Percentiles rank a stretch among this genome's conserved stretches.
Evolutionary conservation across 179 eudicot species (phyloP).

Genomic region (Spinacia oleracea): DNA sequence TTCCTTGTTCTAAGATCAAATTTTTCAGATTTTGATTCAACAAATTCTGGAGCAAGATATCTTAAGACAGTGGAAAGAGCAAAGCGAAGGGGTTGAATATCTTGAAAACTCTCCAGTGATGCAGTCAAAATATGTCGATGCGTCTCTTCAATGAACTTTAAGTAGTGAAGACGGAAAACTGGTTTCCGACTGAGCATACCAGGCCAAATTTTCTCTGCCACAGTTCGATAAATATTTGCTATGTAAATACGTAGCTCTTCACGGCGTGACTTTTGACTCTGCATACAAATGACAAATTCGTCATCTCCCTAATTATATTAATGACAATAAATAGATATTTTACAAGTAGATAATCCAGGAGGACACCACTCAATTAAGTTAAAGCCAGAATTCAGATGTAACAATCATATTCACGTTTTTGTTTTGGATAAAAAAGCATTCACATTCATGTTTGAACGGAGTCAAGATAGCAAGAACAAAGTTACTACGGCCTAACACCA

Average conservation of each 20-base stretch:
- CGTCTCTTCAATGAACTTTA: constrained; percentile 94
- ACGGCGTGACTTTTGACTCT: constrained; percentile 95
- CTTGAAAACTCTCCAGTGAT: constrained; percentile 76
- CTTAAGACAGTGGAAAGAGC: constrained; percentile 92
- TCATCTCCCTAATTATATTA: constrained; percentile 4
- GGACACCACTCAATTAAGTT: neutral
- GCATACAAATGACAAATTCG: constrained; percentile 28
- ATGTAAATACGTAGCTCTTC: constrained; percentile 90
- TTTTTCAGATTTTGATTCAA: constrained; percentile 92
- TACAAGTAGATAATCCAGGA: neutral
- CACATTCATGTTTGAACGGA: too few species aligned
- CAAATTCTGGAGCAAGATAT: constrained; percentile 96
- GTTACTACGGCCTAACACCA: neutral
- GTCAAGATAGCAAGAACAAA: too few species aligned
- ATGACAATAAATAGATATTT: neutral
- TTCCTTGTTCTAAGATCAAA: constrained; percentile 87
- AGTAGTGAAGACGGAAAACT: constrained; percentile 86
- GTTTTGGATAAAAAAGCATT: too few species aligned
- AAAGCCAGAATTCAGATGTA: neutral
- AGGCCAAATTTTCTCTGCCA: constrained; percentile 96
- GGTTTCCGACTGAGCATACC: constrained; percentile 90
- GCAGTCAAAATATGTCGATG: constrained; percentile 67
- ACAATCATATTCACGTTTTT: too few species aligned
- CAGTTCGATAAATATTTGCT: constrained; percentile 86
- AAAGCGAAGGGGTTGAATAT: constrained; percentile 89